Base-by-base conservation (phyloP, 1,284 basidiomycete species). In the Apiotrichum mycotoxinovorans region DNA sequence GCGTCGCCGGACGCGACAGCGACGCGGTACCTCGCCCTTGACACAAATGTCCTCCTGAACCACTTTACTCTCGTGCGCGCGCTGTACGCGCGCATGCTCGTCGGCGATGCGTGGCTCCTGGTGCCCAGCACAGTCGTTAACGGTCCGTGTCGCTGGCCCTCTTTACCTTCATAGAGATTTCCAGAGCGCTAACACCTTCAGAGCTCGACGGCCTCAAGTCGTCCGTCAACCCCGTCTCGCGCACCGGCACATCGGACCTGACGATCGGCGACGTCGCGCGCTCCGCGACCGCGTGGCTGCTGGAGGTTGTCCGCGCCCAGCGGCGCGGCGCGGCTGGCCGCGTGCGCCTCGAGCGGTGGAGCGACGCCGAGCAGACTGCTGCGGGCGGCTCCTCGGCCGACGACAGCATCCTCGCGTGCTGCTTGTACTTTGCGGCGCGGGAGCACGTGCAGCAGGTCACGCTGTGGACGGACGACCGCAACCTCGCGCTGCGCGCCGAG, bases 151-250 rank as follows among this genome's bases (percentile, higher is more conserved):
- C 20, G 14, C 23, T 43, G 9, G 23, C 26, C 40, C 20, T 22
- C 10, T 8, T n/a, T 10, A 17, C 7, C 7, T 11, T 11, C 47
- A 4, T n/a, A 9, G n/a, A n/a, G n/a, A n/a, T n/a, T n/a, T n/a
- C n/a, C n/a, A n/a, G n/a, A n/a, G n/a, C n/a, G 4, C 57, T 54
- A 33, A 53, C 41, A 23, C 1, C n/a, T n/a, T n/a, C 45, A 59
- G 59, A 61, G 30, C 59, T 61, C 30, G 59, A 61, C 52, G 55
- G 55, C 15, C 49, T 61, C 15, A 52, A 47, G n/a, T 22, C 41
- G 3, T 43, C 30, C 41, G 3, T 18, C 37, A 51, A 56, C 4
- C 23, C 22, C 1, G 37, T 25, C 30, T 30, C 30, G 33, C n/a
- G n/a, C 15, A 1, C 49, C 22, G 23, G 15, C n/a, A n/a, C n/a